Conservation (phyloP, 164 flowering plant genomes). For the Vitis rotundifolia region DNA sequence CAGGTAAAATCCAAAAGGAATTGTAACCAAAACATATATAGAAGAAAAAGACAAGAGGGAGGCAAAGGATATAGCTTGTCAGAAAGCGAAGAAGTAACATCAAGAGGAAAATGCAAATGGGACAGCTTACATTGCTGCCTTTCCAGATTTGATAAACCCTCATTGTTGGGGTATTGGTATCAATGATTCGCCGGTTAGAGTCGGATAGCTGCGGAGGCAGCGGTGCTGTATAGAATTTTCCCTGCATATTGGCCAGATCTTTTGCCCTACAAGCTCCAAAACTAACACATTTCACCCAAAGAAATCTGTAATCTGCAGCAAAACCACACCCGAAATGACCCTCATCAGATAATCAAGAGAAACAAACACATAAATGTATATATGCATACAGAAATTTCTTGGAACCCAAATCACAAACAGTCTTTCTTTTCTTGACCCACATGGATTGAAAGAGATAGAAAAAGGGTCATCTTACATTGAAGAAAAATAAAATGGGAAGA, state of each 20-base stretch:
- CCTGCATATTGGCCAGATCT: not conserved
- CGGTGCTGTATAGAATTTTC: not conserved
- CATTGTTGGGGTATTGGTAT: constrained; percentile 5
- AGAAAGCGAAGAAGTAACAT: not conserved
- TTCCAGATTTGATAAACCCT: constrained; percentile 46
- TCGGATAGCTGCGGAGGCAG: constrained; percentile 27
- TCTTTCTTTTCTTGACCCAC: too few species aligned
- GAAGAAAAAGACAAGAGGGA: not conserved
- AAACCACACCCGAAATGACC: not conserved
- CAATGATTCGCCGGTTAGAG: constrained; percentile 18
- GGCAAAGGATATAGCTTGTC: not conserved
- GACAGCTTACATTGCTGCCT: constrained; percentile 36
- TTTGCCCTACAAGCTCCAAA: not conserved
- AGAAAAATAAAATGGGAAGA: too few species aligned
- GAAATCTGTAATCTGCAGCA: not conserved
- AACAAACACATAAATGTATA: too few species aligned
- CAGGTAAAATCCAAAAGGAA: not conserved
- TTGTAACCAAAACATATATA: not conserved
- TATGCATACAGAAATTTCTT: too few species aligned
- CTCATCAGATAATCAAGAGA: not conserved
- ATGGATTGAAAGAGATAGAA: too few species aligned
- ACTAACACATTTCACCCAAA: not conserved
- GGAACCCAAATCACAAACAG: too few species aligned
- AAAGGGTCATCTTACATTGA: too few species aligned
- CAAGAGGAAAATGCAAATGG: not conserved